phyloP scores from a whole-genome alignment of 192 early-diverging fungal species.

The Coemansia sp. region DNA sequence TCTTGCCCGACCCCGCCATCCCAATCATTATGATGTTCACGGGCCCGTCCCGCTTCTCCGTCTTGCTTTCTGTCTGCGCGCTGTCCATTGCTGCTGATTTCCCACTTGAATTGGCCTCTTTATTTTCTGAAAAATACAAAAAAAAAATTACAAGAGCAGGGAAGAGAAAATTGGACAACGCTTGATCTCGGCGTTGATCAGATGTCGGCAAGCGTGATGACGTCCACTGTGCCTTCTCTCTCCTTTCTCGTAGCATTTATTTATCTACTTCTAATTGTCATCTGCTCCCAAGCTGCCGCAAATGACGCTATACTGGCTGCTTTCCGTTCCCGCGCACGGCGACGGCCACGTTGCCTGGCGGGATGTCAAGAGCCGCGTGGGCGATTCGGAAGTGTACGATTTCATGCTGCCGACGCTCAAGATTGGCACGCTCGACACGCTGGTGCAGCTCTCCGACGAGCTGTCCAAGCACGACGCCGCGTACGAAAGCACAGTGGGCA shows the following conservation, averaged over 20 bases:
- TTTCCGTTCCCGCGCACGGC: conserved; percentile 87
- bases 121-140: background rate
- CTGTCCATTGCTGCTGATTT: background rate
- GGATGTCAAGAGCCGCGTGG: conserved; percentile 44
- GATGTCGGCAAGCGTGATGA: background rate
- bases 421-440: conserved; percentile 87
- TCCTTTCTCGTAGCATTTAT: background rate
- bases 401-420: conserved; percentile 86
- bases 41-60: conserved; percentile 12
- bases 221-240: conserved; percentile 1
- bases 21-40: conserved; percentile 78
- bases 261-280: background rate
- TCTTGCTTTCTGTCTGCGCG: background rate
- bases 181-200: background rate
- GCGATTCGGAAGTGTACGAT: conserved; percentile 78
- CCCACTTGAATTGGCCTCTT: no score
- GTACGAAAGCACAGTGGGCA: conserved; percentile 72
- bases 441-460: conserved; percentile 95
- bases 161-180: background rate
- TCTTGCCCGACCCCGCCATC: conserved; percentile 98
- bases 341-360: conserved; percentile 56
- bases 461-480: conserved; percentile 79
- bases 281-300: background rate
- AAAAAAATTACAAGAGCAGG: background rate
- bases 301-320: conserved; percentile 63